These are phyloP conservation scores for Phytophthora tentaculata DNA, from an alignment of 352 stramenopile species.

Conservation along the genomic window DNA sequence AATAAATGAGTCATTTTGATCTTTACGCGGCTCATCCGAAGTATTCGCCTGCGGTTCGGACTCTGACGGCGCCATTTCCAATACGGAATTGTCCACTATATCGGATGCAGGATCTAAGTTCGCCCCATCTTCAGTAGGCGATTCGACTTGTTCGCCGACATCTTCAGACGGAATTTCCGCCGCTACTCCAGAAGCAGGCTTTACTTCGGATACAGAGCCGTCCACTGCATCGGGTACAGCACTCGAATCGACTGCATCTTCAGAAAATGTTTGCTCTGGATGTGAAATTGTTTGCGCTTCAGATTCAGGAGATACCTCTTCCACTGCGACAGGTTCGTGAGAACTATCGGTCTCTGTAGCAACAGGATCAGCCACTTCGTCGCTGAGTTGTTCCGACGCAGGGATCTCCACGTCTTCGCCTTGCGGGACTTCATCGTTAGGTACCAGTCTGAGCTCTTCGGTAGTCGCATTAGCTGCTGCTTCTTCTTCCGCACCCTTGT, in stretches of 20 bases:
- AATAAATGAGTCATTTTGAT: not conserved
- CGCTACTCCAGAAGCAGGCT: not conserved
- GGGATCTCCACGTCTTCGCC: not conserved
- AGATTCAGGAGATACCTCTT: conserved; percentile 1
- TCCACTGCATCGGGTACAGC: conserved; percentile 1
- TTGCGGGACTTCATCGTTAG: conserved; percentile 5
- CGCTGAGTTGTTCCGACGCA: not conserved
- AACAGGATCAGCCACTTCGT: not conserved
- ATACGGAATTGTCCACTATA: not conserved
- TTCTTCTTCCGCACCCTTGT: conserved; percentile 14
- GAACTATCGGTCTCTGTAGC: not conserved
- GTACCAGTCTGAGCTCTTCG: not conserved
- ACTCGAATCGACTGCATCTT: conserved; percentile 3
- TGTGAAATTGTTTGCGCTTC: not conserved
- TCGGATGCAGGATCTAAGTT: conserved; percentile 4
- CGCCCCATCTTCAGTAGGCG: not conserved
- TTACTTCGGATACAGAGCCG: not conserved
- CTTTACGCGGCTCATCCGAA: not conserved
- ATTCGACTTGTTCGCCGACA: conserved; percentile 1
- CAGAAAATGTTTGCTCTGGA: conserved; percentile 4
- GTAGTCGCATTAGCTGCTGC: not conserved
- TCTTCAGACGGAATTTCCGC: not conserved
- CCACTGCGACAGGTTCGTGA: not conserved
- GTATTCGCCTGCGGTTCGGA: conserved; percentile 1
- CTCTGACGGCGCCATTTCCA: not conserved